Conservation (phyloP, 768 basidiomycete species). For the Leccinum barrowsii region DNA sequence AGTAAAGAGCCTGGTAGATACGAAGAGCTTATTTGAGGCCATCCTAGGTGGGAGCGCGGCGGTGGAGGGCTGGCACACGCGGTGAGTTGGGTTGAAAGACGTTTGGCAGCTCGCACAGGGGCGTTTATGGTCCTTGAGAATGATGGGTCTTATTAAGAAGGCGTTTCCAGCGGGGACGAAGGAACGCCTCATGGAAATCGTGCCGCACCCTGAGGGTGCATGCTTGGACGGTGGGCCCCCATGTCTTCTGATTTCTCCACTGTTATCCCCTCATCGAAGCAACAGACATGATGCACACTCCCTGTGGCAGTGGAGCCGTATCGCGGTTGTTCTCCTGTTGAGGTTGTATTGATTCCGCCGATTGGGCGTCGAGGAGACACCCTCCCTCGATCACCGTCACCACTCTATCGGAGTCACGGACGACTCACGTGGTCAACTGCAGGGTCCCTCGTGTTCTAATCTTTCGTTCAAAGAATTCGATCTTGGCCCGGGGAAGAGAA, state of each 20-base stretch:
- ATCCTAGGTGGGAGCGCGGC: slow-evolving; percentile 11
- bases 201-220: slow-evolving; percentile 24
- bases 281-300: not conserved
- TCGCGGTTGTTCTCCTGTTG: slow-evolving; percentile 3
- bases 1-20: slow-evolving; percentile 18
- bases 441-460: slow-evolving; percentile 25
- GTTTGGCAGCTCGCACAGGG: slow-evolving; percentile 16
- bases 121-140: slow-evolving; percentile 13
- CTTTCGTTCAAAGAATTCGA: slow-evolving; percentile 1
- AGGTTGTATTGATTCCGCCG: not conserved
- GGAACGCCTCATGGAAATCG: slow-evolving; percentile 29
- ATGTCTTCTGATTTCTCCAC: slow-evolving; percentile 10
- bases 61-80: slow-evolving; percentile 10
- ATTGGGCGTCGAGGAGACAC: not conserved
- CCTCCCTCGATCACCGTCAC: slow-evolving; percentile 6
- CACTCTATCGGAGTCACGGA: slow-evolving; percentile 22
- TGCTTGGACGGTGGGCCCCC: slow-evolving; percentile 13
- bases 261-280: slow-evolving; percentile 12
- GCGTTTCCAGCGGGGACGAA: slow-evolving; percentile 13
- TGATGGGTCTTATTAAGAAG: slow-evolving; percentile 21
- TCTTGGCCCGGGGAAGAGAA: not conserved
- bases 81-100: slow-evolving; percentile 11
- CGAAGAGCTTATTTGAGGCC: slow-evolving; percentile 24
- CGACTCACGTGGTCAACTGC: slow-evolving; percentile 21
- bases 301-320: slow-evolving; percentile 5